A percentile compares a stretch with the other conserved stretches of the same genome.
phyloP scores from a whole-genome alignment of 73 alveolate genomes.

The Stentor roeselii region DNA sequence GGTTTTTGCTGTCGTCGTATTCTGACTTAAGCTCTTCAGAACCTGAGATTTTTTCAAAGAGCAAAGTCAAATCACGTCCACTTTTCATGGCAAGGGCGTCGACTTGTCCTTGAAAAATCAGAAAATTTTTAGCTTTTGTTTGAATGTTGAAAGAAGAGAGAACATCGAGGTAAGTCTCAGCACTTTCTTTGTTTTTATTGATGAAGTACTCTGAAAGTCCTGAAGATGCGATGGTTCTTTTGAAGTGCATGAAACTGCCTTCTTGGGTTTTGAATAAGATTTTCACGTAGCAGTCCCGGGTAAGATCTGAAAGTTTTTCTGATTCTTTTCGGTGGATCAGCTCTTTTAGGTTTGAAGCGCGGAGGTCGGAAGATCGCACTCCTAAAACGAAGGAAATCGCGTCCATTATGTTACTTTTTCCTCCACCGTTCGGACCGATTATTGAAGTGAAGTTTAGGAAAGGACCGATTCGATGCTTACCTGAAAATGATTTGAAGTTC shows the following conservation, averaged over 20 bases:
- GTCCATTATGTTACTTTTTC: conserved; percentile 96
- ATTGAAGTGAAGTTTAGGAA: conserved; percentile 89
- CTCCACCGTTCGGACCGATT: conserved; percentile 98
- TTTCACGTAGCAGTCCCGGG: conserved; percentile 35
- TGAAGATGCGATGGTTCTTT: conserved; percentile 51
- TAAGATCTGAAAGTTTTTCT: conserved; percentile 30
- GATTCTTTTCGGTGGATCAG: conserved; percentile 59
- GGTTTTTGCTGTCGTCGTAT: conserved; percentile 47
- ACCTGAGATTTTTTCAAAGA: conserved; percentile 59
- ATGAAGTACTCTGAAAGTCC: conserved; percentile 69
- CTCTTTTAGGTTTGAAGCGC: conserved; percentile 79
- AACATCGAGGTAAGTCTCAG: conserved; percentile 64
- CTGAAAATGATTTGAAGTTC: conserved; percentile 95
- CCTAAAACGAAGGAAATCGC: conserved; percentile 94
- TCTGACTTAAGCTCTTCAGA: conserved; percentile 49
- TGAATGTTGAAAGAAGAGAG: conserved; percentile 45
- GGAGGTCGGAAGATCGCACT: conserved; percentile 65
- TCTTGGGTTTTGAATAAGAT: conserved; percentile 35
- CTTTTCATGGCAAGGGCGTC: conserved; percentile 54
- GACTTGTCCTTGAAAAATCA: conserved; percentile 61
- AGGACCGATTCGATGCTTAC: conserved; percentile 88
- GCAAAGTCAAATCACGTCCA: conserved; percentile 51
- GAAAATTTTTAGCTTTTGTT: conserved; percentile 54
- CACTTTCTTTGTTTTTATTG: conserved; percentile 50
- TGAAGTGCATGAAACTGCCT: conserved; percentile 17